phyloP scores from a whole-genome alignment of 2,329 filamentous ascomycete genomes.

The Sphaerulina populicola region DNA sequence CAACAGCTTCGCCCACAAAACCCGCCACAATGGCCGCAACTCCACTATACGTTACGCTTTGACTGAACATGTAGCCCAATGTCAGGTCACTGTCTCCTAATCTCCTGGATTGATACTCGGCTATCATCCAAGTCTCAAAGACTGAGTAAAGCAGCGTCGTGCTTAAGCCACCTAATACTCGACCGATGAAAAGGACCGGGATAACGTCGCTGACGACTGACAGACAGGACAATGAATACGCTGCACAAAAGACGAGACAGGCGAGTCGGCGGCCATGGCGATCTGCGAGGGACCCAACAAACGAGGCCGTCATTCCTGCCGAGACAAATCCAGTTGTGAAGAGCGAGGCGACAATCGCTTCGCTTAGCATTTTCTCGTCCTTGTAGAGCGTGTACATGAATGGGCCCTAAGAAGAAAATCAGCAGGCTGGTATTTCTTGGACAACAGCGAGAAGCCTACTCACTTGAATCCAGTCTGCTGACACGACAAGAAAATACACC shows the following conservation, averaged over 20 bases:
- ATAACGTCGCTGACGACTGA: conserved; percentile 44
- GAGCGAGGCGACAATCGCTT: conserved; percentile 40
- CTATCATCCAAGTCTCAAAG: conserved; percentile 56
- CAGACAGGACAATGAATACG: conserved; percentile 48
- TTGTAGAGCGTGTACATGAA: conserved; percentile 49
- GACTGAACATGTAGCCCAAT: conserved; percentile 47
- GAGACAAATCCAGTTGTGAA: conserved; percentile 45
- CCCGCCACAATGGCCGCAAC: conserved; percentile 50
- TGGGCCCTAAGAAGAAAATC: conserved; percentile 33
- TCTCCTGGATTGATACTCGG: conserved; percentile 46
- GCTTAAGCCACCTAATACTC: conserved; percentile 48
- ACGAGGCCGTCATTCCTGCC: conserved; percentile 43
- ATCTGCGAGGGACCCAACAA: conserved; percentile 45
- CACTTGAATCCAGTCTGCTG: conserved; percentile 43
- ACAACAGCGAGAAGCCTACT: neutral
- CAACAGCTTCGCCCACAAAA: conserved; percentile 46
- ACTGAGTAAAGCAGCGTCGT: conserved; percentile 52
- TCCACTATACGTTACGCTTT: conserved; percentile 48
- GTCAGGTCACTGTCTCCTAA: conserved; percentile 36
- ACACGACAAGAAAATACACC: conserved; percentile 40
- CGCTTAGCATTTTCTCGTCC: conserved; percentile 42
- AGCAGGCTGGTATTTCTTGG: neutral
- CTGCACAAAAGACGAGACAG: conserved; percentile 49
- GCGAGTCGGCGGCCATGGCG: conserved; percentile 45
- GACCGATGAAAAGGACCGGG: conserved; percentile 44